phyloP scores from a whole-genome alignment of 768 basidiomycete species.

The Lactifluus subvellereus region DNA sequence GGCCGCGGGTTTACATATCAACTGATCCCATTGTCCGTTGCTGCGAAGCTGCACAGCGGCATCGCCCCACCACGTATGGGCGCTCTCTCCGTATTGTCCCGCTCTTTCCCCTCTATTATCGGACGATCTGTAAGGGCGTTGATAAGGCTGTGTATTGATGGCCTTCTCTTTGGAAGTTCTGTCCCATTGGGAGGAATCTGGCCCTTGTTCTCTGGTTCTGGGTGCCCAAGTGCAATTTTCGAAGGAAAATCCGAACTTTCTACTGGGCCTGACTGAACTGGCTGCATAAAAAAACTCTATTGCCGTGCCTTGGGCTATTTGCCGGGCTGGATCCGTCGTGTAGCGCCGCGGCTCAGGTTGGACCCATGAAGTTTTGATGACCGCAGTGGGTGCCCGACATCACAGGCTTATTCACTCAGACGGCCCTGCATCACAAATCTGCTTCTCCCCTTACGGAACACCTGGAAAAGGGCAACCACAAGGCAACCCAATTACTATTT shows the following conservation, averaged over 20 bases:
- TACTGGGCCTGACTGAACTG: background rate
- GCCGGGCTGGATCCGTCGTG: background rate
- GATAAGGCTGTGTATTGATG: background rate
- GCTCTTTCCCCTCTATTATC: background rate
- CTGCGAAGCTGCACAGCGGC: background rate
- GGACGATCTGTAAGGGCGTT: background rate
- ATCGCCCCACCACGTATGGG: background rate
- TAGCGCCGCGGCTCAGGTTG: background rate
- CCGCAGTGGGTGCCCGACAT: background rate
- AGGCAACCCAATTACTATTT: background rate
- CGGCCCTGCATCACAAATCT: background rate
- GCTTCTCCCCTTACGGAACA: background rate
- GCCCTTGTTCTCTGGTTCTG: background rate
- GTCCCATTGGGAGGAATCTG: slow-evolving; percentile 8
- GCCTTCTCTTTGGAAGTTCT: slow-evolving; percentile 5
- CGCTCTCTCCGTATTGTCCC: background rate
- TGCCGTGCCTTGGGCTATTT: background rate
- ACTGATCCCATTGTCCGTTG: background rate
- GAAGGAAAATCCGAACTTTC: no score
- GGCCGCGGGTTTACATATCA: background rate
- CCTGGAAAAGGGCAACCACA: background rate
- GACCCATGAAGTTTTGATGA: slow-evolving; percentile 10
- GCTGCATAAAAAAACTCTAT: background rate
- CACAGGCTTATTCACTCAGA: slow-evolving; percentile 11
- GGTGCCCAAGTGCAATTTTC: background rate